These are phyloP conservation scores for Colletotrichum spinosum DNA, from an alignment of 2,329 filamentous ascomycete species.

Conservation along the genomic window DNA sequence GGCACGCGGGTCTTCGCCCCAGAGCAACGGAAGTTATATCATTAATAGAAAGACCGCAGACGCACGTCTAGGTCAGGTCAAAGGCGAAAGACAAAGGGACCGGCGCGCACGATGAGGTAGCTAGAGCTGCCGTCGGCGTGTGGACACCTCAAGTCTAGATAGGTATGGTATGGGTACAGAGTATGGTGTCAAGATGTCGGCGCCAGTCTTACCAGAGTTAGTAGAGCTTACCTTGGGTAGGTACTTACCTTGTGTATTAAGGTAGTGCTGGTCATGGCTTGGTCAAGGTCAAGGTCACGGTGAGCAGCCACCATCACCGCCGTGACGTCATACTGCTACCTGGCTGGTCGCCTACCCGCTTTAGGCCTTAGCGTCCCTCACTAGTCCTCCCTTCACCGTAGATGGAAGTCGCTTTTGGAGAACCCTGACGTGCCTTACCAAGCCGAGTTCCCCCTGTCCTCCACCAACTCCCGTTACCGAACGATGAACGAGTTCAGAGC, in stretches of 20 bases:
- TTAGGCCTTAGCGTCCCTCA: conserved; percentile 22
- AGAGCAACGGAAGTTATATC: conserved; percentile 17
- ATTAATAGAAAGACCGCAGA: neutral
- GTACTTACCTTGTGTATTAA: too few species aligned
- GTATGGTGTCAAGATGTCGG: conserved; percentile 16
- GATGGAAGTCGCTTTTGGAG: neutral
- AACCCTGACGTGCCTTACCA: neutral
- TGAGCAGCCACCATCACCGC: conserved; percentile 23
- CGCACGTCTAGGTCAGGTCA: neutral
- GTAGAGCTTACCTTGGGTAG: too few species aligned
- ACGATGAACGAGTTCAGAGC: neutral
- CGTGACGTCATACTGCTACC: conserved; percentile 34
- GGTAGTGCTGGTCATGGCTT: conserved; percentile 5
- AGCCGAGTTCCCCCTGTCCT: conserved; percentile 10
- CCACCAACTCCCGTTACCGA: conserved; percentile 14
- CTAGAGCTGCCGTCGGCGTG: too few species aligned
- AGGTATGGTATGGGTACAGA: too few species aligned
- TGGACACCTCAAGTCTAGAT: too few species aligned
- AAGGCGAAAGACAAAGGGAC: conserved; percentile 1
- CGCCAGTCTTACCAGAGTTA: conserved; percentile 1
- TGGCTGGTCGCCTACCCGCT: conserved; percentile 24
- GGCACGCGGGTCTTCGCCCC: conserved; percentile 1
- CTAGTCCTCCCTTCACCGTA: neutral
- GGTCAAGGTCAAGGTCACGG: conserved; percentile 26
- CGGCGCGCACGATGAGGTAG: conserved; percentile 22